These are phyloP conservation scores for Alternaria atra DNA, from an alignment of 2,329 filamentous ascomycete genomes.

Conservation along the genomic window DNA sequence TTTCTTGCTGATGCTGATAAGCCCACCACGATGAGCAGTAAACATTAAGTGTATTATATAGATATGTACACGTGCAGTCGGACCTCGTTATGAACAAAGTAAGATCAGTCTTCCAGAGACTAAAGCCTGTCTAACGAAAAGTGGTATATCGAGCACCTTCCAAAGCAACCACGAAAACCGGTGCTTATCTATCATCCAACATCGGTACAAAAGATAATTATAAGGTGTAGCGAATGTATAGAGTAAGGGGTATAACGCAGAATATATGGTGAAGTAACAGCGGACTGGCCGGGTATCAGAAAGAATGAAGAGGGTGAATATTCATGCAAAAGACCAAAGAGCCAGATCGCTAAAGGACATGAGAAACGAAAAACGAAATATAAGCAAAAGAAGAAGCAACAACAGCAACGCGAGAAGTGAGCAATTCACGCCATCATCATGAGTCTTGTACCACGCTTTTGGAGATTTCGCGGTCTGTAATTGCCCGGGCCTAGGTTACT, in stretches of 20 bases:
- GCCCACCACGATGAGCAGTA: slow-evolving; percentile 14
- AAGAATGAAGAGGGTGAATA: slow-evolving; percentile 22
- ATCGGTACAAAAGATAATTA: slow-evolving; percentile 21
- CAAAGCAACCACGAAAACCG: neutral
- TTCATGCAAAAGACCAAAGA: slow-evolving; percentile 23
- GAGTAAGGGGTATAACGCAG: slow-evolving; percentile 17
- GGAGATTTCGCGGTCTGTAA: slow-evolving; percentile 51
- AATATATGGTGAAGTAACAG: slow-evolving; percentile 16
- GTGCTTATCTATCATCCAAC: slow-evolving; percentile 2
- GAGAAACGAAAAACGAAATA: slow-evolving; percentile 8
- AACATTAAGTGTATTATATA: slow-evolving; percentile 28
- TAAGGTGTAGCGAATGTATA: slow-evolving; percentile 16
- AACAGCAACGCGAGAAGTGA: neutral
- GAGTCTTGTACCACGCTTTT: slow-evolving; percentile 60
- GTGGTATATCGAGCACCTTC: slow-evolving; percentile 21
- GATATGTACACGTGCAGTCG: slow-evolving; percentile 28
- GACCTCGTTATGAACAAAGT: slow-evolving; percentile 26
- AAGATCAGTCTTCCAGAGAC: slow-evolving; percentile 19
- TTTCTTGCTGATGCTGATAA: slow-evolving; percentile 5
- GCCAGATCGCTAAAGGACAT: slow-evolving; percentile 21
- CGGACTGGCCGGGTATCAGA: slow-evolving; percentile 39
- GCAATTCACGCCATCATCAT: slow-evolving; percentile 59
- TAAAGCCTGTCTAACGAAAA: slow-evolving; percentile 10
- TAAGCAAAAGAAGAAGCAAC: neutral
- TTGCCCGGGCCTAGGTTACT: slow-evolving; percentile 51